Evolutionary conservation across 768 basidiomycete genomes (phyloP).

Genomic region (Boletus subcaerulescens): DNA sequence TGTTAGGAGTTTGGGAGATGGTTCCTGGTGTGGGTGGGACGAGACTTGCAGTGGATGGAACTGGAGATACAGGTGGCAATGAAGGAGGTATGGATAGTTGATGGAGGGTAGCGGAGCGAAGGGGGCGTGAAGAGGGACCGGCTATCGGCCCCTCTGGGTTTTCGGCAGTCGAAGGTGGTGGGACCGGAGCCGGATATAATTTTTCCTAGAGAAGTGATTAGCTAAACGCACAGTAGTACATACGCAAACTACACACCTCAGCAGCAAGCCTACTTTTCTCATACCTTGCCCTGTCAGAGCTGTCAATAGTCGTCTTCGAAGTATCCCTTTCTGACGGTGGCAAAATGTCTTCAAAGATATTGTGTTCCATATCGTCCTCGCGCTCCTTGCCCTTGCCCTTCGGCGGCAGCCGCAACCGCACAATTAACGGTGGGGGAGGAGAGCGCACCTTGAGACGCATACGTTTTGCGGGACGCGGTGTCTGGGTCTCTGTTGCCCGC

Average conservation of each 20-base stretch:
- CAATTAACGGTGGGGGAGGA: slow-evolving; percentile 35
- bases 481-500: slow-evolving; percentile 20
- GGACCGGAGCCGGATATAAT: slow-evolving; percentile 43
- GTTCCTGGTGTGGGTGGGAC: slow-evolving; percentile 34
- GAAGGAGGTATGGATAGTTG: slow-evolving; percentile 31
- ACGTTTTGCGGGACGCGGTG: slow-evolving; percentile 41
- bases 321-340: slow-evolving; percentile 66
- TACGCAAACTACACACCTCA: slow-evolving; percentile 52
- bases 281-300: slow-evolving; percentile 64
- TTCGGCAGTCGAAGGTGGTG: slow-evolving; percentile 31
- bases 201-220: slow-evolving; percentile 41
- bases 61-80: slow-evolving; percentile 33
- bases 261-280: slow-evolving; percentile 68
- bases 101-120: slow-evolving; percentile 55
- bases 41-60: slow-evolving; percentile 36
- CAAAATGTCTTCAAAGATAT: slow-evolving; percentile 85
- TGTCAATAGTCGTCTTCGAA: slow-evolving; percentile 58
- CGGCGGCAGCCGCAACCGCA: slow-evolving; percentile 55
- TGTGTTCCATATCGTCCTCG: slow-evolving; percentile 57
- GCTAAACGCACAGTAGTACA: neutral
- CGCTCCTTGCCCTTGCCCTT: slow-evolving; percentile 68
- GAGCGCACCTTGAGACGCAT: slow-evolving; percentile 43
- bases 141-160: slow-evolving; percentile 40
- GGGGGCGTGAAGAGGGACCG: slow-evolving; percentile 57
- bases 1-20: slow-evolving; percentile 32